Base-by-base conservation (phyloP, 2,329 filamentous ascomycete genomes). In the Fusarium begoniae region DNA sequence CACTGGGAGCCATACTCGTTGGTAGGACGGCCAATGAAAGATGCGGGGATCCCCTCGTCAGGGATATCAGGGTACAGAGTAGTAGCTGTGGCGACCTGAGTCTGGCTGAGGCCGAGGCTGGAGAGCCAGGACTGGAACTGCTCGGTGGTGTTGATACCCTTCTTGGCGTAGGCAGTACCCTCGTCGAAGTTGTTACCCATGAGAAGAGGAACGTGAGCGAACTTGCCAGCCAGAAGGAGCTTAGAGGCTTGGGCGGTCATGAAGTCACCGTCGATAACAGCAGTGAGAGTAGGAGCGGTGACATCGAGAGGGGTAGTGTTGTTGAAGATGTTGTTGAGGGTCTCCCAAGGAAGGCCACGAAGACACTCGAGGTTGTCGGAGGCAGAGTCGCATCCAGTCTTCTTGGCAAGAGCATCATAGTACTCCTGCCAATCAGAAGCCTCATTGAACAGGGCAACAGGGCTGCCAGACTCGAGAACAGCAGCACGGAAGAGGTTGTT, bases 101-200 rank as follows among this genome's bases (percentile, higher is more conserved):
- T 51, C 69, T 75, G 75, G 68, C 74, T 73, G 8, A 79, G 62
- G 26, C 69, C 73, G 14, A 69, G 65, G 48, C 67, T 73, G 74
- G 53, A 55, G 15, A 78, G 56, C 56, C 58, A 77, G 17, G 71
- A 59, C 40, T 76, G 69, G 76, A 91, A 89, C 56, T 90, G 84
- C 22, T 82, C 84, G 17, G 84, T 87, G 3, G 86, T 89, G 77
- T 91, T 87, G 69, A 92, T 86, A 22, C 86, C 87, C 11, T 69
- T 79, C 17, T 85, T 84, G 1, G 84, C 87, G 75, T 91, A 92
- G 3, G 83, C 82, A 2, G 87, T 87, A 44, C 83, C 92, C 78
- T 94, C 92, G 74, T 93, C 91, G 3, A 87, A 87, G 79, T 92
- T 93, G 41, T 87, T 87, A 12, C 92, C 91, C 40, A 66, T 47